Base-by-base conservation (phyloP, 164 flowering plant genomes). In the Chloranthus sessilifolius region DNA sequence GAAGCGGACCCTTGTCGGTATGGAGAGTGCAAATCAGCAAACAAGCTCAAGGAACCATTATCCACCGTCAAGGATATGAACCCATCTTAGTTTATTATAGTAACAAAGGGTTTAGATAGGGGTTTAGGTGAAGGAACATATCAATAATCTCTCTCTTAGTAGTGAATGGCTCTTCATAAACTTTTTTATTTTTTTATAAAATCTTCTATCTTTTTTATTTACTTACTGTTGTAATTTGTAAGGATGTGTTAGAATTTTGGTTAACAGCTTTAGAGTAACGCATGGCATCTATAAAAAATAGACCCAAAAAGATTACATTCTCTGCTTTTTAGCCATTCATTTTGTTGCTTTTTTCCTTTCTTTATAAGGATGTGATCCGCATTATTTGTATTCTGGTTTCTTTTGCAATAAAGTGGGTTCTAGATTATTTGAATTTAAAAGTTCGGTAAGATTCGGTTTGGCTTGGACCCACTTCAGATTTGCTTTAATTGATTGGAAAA, bases 1-100 rank as follows among this genome's bases (percentile, higher is more conserved):
- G 95, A 86, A 27, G 84, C 91, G 0, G 95, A 84, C 59, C 97
- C 97, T 2, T 75, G 79, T 68, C 74, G 55, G 60, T 68, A 69
- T 53, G 63, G 69, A 40, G 65, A 79, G 34, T 71, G 66, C 74
- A 78, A 77, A 63, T 65, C 72, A 15, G 53, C 77, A 17, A 59
- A 52, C 43, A 76, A 76, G 72, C 47, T 62, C 61, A 78, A 77
- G 46, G 79, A 73, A 33, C 15, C 66, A 42, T 37, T 64, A 36
- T 46, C 67, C 50, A 52, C 24, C 47, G 64, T 58, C 4, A 66
- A 70, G 47, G 52, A 50, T 44, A 70, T 66, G 45, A 63, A 57
- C 62, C 56, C 38, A 33, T 58, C 57, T 36, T 62, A 74, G n/a
- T n/a, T n/a, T n/a, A 23, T 38, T 39, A 50, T 75, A 50, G 70